phyloP scores from a whole-genome alignment of 495 filamentous ascomycete species.

The Lasiosphaeria hispida region DNA sequence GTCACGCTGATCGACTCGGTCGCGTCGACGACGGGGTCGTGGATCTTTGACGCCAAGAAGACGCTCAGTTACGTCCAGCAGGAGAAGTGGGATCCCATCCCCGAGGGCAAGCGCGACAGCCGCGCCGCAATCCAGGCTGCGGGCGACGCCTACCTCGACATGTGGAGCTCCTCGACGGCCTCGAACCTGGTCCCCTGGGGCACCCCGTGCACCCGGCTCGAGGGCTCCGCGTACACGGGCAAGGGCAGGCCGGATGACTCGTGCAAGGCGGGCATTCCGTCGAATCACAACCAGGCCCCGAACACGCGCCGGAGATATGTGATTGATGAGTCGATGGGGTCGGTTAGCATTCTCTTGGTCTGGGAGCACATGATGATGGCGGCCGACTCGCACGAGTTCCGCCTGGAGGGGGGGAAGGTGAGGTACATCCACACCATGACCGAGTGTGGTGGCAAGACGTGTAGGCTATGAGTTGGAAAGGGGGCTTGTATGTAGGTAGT shows the following conservation, averaged over 20 bases:
- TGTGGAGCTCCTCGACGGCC: constrained; percentile 38
- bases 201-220: constrained; percentile 37
- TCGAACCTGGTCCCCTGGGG: constrained; percentile 40
- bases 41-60: constrained; percentile 41
- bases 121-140: constrained; percentile 33
- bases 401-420: constrained; percentile 42
- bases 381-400: constrained; percentile 43
- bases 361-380: constrained; percentile 43
- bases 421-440: constrained; percentile 46
- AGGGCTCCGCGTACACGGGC: constrained; percentile 41
- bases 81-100: constrained; percentile 40
- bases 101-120: constrained; percentile 26
- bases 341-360: constrained; percentile 38
- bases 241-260: constrained; percentile 32
- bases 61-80: constrained; percentile 36
- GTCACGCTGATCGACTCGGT: constrained; percentile 38
- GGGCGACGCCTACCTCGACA: constrained; percentile 42
- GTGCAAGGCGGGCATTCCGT: constrained; percentile 40
- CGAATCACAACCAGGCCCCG: constrained; percentile 38
- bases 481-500: too few relatives aligned
- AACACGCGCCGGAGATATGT: constrained; percentile 41
- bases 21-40: constrained; percentile 38
- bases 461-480: constrained; percentile 6
- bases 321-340: constrained; percentile 37
- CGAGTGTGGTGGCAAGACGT: constrained; percentile 15